These are phyloP conservation scores for Tylopilus sp. DNA, from an alignment of 768 basidiomycete genomes.

Conservation along the genomic window DNA sequence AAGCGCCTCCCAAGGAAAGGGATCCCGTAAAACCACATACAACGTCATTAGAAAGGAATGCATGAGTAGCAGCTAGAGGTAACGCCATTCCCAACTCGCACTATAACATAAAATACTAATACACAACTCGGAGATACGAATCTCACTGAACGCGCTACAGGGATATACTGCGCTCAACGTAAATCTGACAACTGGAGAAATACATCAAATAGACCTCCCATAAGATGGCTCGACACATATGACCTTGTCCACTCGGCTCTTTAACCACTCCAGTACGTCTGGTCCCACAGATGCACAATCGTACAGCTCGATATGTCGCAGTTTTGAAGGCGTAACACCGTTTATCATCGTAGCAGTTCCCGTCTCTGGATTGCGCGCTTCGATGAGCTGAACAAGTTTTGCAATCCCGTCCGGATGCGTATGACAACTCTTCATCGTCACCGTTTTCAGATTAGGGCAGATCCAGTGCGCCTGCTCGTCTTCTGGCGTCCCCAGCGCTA, in stretches of 20 bases:
- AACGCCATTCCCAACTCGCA: background rate
- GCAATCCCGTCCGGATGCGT: conserved; percentile 61
- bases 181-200: background rate
- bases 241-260: conserved; percentile 57
- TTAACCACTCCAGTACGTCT: conserved; percentile 70
- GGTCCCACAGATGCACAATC: conserved; percentile 64
- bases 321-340: conserved; percentile 49
- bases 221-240: conserved; percentile 57
- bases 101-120: conserved; percentile 18
- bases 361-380: conserved; percentile 61
- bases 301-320: conserved; percentile 58
- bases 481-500: conserved; percentile 55
- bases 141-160: conserved; percentile 1
- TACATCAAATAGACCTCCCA: conserved; percentile 35
- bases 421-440: conserved; percentile 64
- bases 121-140: conserved; percentile 11
- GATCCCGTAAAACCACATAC: background rate
- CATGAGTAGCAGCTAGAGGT: background rate
- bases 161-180: too few species aligned
- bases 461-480: conserved; percentile 58
- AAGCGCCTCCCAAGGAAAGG: background rate
- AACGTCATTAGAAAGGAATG: background rate
- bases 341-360: conserved; percentile 35
- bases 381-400: conserved; percentile 69
- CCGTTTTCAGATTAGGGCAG: conserved; percentile 57